A percentile compares a stretch with the other conserved stretches of the same genome.
These are phyloP conservation scores for Vitis labrusca DNA, from an alignment of 164 flowering plant species.

Conservation along the genomic window DNA sequence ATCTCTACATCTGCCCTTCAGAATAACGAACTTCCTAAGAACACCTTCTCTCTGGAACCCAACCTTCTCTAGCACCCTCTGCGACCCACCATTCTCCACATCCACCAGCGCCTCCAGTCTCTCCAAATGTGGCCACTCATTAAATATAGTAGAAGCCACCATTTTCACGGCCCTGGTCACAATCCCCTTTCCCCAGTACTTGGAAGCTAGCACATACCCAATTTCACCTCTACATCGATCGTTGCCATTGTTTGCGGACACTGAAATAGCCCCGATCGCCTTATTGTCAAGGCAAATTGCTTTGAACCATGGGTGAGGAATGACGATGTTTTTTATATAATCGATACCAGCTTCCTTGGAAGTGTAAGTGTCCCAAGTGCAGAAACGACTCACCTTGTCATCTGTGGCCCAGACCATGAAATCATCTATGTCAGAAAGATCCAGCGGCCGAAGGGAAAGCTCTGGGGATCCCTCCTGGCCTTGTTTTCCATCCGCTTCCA, in stretches of 20 bases:
- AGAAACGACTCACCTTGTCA: slow-evolving; percentile 16
- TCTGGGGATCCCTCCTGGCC: background rate
- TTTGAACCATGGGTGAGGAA: slow-evolving; percentile 56
- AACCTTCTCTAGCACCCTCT: slow-evolving; percentile 71
- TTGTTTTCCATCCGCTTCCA: background rate
- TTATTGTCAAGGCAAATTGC: slow-evolving; percentile 58
- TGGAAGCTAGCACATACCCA: slow-evolving; percentile 57
- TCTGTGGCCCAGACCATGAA: slow-evolving; percentile 29
- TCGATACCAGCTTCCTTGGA: slow-evolving; percentile 40
- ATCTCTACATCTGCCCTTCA: slow-evolving; percentile 50
- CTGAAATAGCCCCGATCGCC: slow-evolving; percentile 53
- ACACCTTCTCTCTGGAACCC: slow-evolving; percentile 38
- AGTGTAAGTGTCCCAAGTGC: slow-evolving; percentile 40
- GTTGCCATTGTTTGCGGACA: slow-evolving; percentile 21
- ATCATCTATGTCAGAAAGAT: slow-evolving; percentile 4
- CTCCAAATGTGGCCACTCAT: slow-evolving; percentile 45
- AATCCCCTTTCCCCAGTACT: slow-evolving; percentile 51
- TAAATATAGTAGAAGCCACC: too few relatives aligned
- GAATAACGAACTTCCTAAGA: slow-evolving; percentile 30
- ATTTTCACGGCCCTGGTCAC: too few relatives aligned
- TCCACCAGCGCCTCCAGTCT: slow-evolving; percentile 72
- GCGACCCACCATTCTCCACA: slow-evolving; percentile 59
- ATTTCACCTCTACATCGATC: slow-evolving; percentile 51
- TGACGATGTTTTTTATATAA: slow-evolving; percentile 24
- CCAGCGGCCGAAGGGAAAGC: slow-evolving; percentile 22